Conservation (phyloP, 177 flowering plant genomes). For the Telopea speciosissima region DNA sequence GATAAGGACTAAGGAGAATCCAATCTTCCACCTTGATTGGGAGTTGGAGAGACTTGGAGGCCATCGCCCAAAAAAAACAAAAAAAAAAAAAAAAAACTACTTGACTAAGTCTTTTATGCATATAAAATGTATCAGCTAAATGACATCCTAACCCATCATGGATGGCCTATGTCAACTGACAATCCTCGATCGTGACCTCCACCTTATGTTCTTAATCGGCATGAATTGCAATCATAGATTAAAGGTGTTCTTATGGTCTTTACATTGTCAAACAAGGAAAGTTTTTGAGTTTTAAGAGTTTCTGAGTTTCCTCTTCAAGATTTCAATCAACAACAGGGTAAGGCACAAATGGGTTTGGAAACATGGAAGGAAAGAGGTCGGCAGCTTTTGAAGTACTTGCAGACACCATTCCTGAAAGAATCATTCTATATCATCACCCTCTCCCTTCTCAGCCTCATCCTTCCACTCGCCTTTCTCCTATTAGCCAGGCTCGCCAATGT, state of each 20-base stretch:
- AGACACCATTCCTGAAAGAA: background rate
- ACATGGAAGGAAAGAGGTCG: background rate
- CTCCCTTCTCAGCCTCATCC: slow-evolving; percentile 3
- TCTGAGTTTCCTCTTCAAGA: background rate
- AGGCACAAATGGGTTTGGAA: background rate
- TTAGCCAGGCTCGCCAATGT: slow-evolving; percentile 50
- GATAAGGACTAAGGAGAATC: no score
- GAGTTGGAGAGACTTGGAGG: no score
- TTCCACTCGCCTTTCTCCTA: slow-evolving; percentile 73
- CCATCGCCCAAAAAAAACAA: no score
- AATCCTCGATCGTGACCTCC: background rate
- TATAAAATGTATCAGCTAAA: no score
- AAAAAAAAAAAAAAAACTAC: no score
- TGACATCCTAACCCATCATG: no score
- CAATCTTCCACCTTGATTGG: no score
- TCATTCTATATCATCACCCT: background rate
- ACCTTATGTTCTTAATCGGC: background rate
- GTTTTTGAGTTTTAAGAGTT: no score
- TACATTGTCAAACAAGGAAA: background rate
- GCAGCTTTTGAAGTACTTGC: background rate
- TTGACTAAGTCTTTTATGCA: no score
- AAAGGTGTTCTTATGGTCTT: background rate
- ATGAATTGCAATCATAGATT: background rate
- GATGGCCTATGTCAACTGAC: background rate
- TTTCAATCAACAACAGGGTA: no score